Evolutionary conservation across 306 rosid genomes (phyloP).

Genomic region (Quercus agrifolia): DNA sequence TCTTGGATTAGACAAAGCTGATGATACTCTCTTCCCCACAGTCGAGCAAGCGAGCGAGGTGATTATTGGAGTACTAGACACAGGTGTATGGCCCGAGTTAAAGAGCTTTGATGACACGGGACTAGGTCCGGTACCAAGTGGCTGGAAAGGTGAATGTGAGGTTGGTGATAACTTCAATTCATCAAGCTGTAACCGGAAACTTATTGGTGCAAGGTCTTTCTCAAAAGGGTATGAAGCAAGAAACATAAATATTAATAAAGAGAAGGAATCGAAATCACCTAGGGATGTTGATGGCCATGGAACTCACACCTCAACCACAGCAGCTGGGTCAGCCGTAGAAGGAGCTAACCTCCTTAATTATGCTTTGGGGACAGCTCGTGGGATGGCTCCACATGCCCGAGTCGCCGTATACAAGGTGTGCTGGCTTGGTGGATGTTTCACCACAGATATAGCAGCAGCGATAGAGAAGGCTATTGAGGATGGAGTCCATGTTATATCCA

Average conservation of each 20-base stretch:
- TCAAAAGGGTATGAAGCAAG: constrained; percentile 61
- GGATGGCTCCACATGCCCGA: constrained; percentile 82
- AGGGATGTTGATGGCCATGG: constrained; percentile 92
- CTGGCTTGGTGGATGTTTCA: constrained; percentile 68
- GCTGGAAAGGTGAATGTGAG: constrained; percentile 88
- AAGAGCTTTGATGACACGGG: constrained; percentile 66
- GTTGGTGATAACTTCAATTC: constrained; percentile 56
- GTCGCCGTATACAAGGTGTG: constrained; percentile 82
- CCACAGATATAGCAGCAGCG: constrained; percentile 70
- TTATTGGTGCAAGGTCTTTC: constrained; percentile 83
- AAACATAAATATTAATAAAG: constrained; percentile 46
- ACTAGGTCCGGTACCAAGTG: constrained; percentile 51
- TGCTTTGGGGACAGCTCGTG: constrained; percentile 83
- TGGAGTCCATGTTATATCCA: constrained; percentile 68
- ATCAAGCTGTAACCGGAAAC: constrained; percentile 70
- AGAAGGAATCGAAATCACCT: constrained; percentile 69
- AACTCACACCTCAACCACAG: constrained; percentile 87
- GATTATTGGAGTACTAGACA: constrained; percentile 72
- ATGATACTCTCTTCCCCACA: constrained; percentile 16
- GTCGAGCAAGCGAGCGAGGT: constrained; percentile 41
- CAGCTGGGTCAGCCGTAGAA: constrained; percentile 64
- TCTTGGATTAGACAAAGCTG: constrained; percentile 54
- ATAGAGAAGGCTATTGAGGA: constrained; percentile 81
- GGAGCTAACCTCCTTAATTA: constrained; percentile 76
- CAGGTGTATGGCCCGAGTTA: constrained; percentile 89